Conservation (phyloP, 805 yeast genomes). For the Torulaspora indica region DNA sequence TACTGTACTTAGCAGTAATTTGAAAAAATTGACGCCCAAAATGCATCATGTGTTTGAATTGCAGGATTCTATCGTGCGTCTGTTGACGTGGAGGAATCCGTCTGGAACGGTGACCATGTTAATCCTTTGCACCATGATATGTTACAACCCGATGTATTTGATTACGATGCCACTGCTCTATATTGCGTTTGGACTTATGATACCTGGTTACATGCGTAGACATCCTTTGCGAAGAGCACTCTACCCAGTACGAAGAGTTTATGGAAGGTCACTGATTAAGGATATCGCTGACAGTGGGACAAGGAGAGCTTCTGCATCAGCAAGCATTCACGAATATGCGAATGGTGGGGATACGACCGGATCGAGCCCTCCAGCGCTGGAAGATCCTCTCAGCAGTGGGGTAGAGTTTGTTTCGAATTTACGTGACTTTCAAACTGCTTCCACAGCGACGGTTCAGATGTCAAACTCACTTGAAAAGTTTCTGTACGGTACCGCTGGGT, state of each 20-base stretch:
- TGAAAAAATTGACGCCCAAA: conserved; percentile 51
- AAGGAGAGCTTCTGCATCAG: conserved; percentile 13
- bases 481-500: conserved; percentile 60
- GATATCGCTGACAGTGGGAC: conserved; percentile 28
- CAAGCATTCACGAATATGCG: conserved; percentile 10
- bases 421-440: conserved; percentile 67
- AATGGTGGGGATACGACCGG: conserved; percentile 5
- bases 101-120: conserved; percentile 59
- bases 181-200: conserved; percentile 52
- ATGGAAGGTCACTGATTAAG: conserved; percentile 52
- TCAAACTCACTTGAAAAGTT: conserved; percentile 51
- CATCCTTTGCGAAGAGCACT: conserved; percentile 56
- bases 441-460: conserved; percentile 48
- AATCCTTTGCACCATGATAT: conserved; percentile 57
- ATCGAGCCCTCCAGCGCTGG: conserved; percentile 18
- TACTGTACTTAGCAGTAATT: conserved; percentile 49
- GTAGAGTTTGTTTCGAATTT: conserved; percentile 51
- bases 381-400: conserved; percentile 33
- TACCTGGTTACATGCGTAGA: conserved; percentile 64
- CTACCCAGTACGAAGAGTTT: conserved; percentile 41
- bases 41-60: conserved; percentile 53
- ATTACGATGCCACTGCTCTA: conserved; percentile 58
- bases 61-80: conserved; percentile 56
- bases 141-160: conserved; percentile 67
- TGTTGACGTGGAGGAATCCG: conserved; percentile 73